A percentile compares a stretch with the other conserved stretches of the same genome.
Evolutionary conservation across 306 rosid species (phyloP).

Genomic region (Castanea sativa): DNA sequence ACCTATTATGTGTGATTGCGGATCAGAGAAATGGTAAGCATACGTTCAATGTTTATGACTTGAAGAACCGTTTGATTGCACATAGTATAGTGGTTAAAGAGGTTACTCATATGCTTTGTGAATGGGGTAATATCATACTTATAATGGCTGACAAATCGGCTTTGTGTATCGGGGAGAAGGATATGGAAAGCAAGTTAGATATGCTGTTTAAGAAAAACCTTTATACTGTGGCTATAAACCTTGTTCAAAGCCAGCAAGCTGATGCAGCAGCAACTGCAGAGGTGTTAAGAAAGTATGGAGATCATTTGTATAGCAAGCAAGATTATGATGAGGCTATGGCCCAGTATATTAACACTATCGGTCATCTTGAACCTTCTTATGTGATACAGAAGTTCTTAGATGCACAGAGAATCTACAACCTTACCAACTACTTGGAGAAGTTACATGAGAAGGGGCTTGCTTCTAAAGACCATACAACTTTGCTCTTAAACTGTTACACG

Average conservation of each 20-base stretch:
- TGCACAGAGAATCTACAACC: constrained; percentile 96
- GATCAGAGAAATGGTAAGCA: constrained; percentile 81
- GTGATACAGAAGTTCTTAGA: constrained; percentile 96
- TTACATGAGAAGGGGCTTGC: constrained; percentile 98
- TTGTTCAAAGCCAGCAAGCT: constrained; percentile 98
- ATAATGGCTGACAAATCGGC: constrained; percentile 84
- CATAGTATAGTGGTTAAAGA: constrained; percentile 77
- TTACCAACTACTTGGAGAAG: constrained; percentile 94
- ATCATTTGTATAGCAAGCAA: constrained; percentile 91
- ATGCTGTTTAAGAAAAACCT: constrained; percentile 95
- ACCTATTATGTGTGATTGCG: constrained; percentile 87
- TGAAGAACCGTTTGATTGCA: constrained; percentile 90
- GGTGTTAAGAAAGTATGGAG: constrained; percentile 91
- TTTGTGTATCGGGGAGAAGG: constrained; percentile 93
- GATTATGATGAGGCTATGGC: constrained; percentile 98
- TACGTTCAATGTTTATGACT: constrained; percentile 86
- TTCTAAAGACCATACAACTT: constrained; percentile 97
- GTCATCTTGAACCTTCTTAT: constrained; percentile 98
- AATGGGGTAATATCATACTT: constrained; percentile 95
- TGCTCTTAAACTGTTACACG: constrained; percentile 88
- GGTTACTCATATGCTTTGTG: constrained; percentile 94
- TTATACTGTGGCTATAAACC: constrained; percentile 88
- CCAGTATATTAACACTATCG: constrained; percentile 87
- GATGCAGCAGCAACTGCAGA: constrained; percentile 99
- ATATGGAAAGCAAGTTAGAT: constrained; percentile 99